Evolutionary conservation across 768 basidiomycete genomes (phyloP), one percentile per base, ranked within the genome.

Genomic region (Tricholoma hemisulphureum): DNA sequence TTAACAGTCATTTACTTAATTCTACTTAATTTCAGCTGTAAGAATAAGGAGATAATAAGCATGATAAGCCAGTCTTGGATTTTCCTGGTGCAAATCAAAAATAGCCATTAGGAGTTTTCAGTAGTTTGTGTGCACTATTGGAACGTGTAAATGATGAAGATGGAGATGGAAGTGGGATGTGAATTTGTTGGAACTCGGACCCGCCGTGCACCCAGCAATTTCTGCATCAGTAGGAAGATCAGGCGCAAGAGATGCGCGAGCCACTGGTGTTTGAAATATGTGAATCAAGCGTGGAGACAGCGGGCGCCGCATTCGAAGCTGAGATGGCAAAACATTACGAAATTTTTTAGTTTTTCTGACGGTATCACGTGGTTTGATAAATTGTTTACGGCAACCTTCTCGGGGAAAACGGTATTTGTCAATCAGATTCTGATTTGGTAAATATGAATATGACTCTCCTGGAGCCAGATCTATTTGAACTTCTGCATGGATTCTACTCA

Each of bases 401-500:
- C n/a, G n/a, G n/a, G n/a, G 26, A 20, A 14, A n/a, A 2, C 9
- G 9, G 37, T 18, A 2, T 5, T n/a, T 39, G 37, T 3, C 23
- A 46, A n/a, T n/a, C 4, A 3, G 6, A 5, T 5, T 34, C 18
- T 16, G 16, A 46, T 6, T 24, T n/a, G n/a, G n/a, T n/a, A n/a
- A n/a, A 16, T 13, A 34, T 57, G 41, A 32, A 41, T 28, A 24
- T 54, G 48, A 6, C 28, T 29, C 8, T 41, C 16, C 24, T 77
- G 57, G 63, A 70, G 54, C 49, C 46, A 55, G 78, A 71, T 51
- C 68, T 79, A 9, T 79, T 83, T 58, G 59, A 71, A 16, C 59
- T 89, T 26, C 67, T 87, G 51, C 77, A 75, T 23, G 74, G 70
- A 53, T 89, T 85, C 65, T 80, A 81, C 23, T 72, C 82, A 20